Base-by-base conservation (phyloP, 2,329 filamentous ascomycete genomes). In the Neofusicoccum laricinum region DNA sequence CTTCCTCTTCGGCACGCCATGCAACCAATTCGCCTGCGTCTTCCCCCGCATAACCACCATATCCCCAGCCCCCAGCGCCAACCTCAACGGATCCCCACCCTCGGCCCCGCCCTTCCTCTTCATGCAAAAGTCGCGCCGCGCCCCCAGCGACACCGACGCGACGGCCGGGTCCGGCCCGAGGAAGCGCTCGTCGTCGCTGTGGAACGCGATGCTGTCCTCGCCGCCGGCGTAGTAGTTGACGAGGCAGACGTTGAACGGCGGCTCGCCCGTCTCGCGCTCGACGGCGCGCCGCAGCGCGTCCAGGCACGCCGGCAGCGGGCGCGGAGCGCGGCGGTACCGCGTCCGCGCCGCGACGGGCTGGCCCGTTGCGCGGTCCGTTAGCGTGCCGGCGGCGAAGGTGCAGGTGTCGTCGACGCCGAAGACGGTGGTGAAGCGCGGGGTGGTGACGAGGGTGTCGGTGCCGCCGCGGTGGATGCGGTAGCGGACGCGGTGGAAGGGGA, bases 191-290 rank as follows among this genome's bases (percentile, higher is more conserved):
- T 94, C 90, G 69, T 94, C 91, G 55, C 88, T 90, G 75, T 94
- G 90, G 71, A 90, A 94, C 11, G 88, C 85, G 55, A 94, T 94
- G 68, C 88, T 91, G 73, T 94, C 90, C 5, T 86, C 80, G 0
- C 91, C 90, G 3, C 85, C 85, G n/a, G 88, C 88, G 72, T 94
- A 94, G 78, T 94, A 94, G 71, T 94, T 94, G 4, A 94, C 89
- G 1, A 94, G 82, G 66, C 88, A 90, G 73, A 93, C 92, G 72
- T 94, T 94, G 77, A 90, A 94, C 0, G 72, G 82, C 70, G 25
- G 1, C 4, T 85, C 85, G n/a, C 82, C 83, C 0, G 89, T 91
- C 0, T 86, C 85, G 4, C 82, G 81, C 75, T 94, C 89, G 1
- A 89, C 87, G 10, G 86, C 81, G 38, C 75, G 77, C 10, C 87